Evolutionary conservation across 2,329 filamentous ascomycete genomes (phyloP), one percentile per base, ranked within the genome.

Genomic region (Diaporthe sp.): DNA sequence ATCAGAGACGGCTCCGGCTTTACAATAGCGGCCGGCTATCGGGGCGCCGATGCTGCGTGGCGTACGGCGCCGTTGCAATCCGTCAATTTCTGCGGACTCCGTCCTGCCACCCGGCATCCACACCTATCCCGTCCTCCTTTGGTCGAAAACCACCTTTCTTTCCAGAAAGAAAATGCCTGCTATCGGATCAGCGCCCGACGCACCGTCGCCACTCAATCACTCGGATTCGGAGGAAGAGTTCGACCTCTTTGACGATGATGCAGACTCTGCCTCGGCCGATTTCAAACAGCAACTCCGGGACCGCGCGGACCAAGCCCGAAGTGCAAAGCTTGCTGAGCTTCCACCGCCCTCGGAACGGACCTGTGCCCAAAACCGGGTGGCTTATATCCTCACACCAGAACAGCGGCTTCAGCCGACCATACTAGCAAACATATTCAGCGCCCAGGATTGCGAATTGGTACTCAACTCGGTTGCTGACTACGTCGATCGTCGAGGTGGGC

Each of bases 401-500:
- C 75, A 60, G 31, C 75, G 75, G 39, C 75, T 76, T 12, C 75
- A 75, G 55, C 75, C 75, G 4, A 75, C 73, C 15, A 42, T 42
- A 25, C 15, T 73, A 31, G 10, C 53, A 17, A 22, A 31, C 9
- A 51, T 76, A 15, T 70, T 76, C 55, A 71, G 60, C n/a, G 28
- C 31, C 9, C 53, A 53, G 34, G 75, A 76, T 6, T 76, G 73
- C 55, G 73, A 73, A 13, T 17, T 65, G 42, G 57, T 73, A 13
- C 47, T 76, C 31, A n/a, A 47, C 8, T 74, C 75, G 4, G 73
- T 75, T 9, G 75, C 61, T 17, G 70, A 73, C 13, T 75, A 75
- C 20, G 73, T 61, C 4, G 25, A 49, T n/a, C 58, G 25, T n/a
- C 75, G 61, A 7, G 75, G 75, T 37, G 75, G 75, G 2, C 61